Evolutionary conservation across 2,329 filamentous ascomycete genomes (phyloP).

Genomic region (Cercospora brassicicola): DNA sequence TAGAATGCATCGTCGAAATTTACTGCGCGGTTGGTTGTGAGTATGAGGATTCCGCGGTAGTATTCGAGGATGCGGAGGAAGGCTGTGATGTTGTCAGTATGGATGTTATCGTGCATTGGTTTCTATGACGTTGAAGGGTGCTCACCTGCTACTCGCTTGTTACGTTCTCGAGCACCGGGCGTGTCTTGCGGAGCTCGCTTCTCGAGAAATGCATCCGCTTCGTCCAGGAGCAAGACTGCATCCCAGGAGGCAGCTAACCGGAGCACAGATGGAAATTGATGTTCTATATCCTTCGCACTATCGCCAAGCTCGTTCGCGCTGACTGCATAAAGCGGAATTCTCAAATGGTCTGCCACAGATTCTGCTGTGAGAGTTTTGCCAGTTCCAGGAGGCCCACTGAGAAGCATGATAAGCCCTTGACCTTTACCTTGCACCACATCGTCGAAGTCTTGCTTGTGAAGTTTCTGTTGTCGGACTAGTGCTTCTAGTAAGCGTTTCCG

Average conservation of each 20-base stretch:
- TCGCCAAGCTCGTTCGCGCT: conserved; percentile 22
- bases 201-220: conserved; percentile 43
- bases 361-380: conserved; percentile 33
- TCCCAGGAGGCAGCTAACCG: conserved; percentile 28
- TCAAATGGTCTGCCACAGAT: conserved; percentile 21
- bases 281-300: conserved; percentile 26
- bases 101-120: not conserved
- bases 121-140: conserved; percentile 7
- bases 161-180: conserved; percentile 23
- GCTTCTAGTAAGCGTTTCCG: conserved; percentile 25
- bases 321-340: conserved; percentile 16
- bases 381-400: conserved; percentile 32
- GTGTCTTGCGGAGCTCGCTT: conserved; percentile 13
- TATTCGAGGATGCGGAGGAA: conserved; percentile 43
- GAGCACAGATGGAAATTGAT: conserved; percentile 23
- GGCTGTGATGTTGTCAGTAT: conserved; percentile 20
- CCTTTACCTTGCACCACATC: conserved; percentile 29
- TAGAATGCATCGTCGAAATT: conserved; percentile 42
- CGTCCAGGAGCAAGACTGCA: conserved; percentile 42
- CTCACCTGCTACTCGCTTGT: conserved; percentile 26
- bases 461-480: conserved; percentile 19
- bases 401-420: conserved; percentile 29
- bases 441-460: conserved; percentile 20
- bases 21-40: conserved; percentile 43
- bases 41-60: conserved; percentile 43